These are phyloP conservation scores for Auricularia sp. DNA, from an alignment of 768 basidiomycete species.

Conservation along the genomic window DNA sequence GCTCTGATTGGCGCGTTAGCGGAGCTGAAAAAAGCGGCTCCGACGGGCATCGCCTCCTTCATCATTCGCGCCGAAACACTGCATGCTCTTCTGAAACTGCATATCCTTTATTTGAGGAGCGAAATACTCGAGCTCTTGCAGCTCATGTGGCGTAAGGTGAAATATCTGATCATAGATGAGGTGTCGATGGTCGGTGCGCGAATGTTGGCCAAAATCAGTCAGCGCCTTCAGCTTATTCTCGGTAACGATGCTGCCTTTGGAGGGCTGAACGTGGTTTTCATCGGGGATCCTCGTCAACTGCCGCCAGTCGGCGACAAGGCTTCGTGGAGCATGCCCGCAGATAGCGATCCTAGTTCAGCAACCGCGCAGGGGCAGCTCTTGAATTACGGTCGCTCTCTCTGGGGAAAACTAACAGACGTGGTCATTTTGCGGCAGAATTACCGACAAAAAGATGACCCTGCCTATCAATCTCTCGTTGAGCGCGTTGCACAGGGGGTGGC, in stretches of 20 bases:
- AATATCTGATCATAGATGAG: background rate
- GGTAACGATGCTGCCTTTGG: background rate
- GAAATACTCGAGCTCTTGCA: background rate
- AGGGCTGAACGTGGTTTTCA: background rate
- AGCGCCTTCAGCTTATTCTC: background rate
- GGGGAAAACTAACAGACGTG: no score
- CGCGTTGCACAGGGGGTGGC: no score
- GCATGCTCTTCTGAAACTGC: background rate
- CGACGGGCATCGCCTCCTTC: background rate
- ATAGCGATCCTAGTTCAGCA: no score
- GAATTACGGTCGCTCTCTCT: no score
- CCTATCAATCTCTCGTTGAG: no score
- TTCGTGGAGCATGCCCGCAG: background rate
- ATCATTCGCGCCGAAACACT: background rate
- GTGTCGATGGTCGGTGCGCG: background rate
- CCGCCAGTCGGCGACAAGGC: background rate
- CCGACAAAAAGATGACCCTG: no score
- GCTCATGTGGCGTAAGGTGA: background rate
- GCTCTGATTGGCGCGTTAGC: background rate
- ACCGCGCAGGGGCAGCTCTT: no score
- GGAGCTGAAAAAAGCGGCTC: background rate
- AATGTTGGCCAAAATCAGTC: background rate
- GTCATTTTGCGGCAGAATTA: no score
- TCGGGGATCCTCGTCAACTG: background rate
- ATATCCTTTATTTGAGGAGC: background rate